Evolutionary conservation across 352 stramenopile species (phyloP).

Genomic region (Pythium scleroteichum): DNA sequence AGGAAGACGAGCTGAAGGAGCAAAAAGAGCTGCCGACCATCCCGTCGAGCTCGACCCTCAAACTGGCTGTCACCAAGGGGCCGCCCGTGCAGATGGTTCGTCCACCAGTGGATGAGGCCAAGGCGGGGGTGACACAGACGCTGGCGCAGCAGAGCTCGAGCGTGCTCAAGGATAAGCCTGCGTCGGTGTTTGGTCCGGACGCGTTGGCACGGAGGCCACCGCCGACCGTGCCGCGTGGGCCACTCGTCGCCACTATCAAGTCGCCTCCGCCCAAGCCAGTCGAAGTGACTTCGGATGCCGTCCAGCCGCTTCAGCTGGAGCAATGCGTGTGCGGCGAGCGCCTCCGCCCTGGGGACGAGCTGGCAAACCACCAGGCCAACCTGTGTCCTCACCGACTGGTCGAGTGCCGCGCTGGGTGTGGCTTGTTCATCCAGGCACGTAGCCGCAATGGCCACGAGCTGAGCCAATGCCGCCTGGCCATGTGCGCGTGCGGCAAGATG

Average conservation of each 20-base stretch:
- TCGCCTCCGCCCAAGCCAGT: not conserved
- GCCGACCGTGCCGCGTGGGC: conserved; percentile 1
- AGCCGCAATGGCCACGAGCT: conserved; percentile 64
- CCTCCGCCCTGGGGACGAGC: conserved; percentile 23
- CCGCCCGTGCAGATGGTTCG: conserved; percentile 35
- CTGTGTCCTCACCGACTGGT: conserved; percentile 47
- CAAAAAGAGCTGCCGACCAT: not conserved
- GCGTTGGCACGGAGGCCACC: conserved; percentile 16
- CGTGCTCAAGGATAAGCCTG: conserved; percentile 30
- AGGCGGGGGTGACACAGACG: not conserved
- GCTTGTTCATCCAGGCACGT: conserved; percentile 45
- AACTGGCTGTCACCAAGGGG: conserved; percentile 49
- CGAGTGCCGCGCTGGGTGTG: conserved; percentile 53
- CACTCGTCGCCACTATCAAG: conserved; percentile 1
- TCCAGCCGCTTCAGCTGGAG: conserved; percentile 13
- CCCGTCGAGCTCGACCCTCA: conserved; percentile 18
- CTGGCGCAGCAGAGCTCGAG: conserved; percentile 29
- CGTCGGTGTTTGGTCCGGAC: conserved; percentile 30
- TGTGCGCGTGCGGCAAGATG: conserved; percentile 71
- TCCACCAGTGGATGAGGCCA: not conserved
- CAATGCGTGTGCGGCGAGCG: conserved; percentile 47
- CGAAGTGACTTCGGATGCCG: not conserved
- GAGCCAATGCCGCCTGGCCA: conserved; percentile 62
- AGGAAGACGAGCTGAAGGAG: conserved; percentile 10
- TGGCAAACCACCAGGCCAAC: conserved; percentile 33